Conservation (phyloP, 805 yeast species). For the Candida pini region DNA sequence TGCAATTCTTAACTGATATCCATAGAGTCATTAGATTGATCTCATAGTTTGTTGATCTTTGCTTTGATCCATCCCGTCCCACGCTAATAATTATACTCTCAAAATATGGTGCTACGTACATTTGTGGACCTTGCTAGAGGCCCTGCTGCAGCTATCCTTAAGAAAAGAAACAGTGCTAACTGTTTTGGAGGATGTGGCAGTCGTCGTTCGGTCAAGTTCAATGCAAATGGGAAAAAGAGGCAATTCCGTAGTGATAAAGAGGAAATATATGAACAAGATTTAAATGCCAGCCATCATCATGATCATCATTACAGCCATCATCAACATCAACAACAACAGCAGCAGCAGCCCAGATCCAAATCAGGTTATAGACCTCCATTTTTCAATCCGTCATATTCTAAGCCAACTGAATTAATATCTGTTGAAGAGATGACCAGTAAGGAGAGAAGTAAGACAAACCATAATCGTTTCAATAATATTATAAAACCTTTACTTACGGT, state of each 20-base stretch:
- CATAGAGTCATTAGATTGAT: too few species aligned
- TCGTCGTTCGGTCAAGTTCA: background rate
- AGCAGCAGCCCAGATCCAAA: background rate
- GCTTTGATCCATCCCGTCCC: background rate
- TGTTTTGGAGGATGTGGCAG: conserved; percentile 7
- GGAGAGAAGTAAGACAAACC: conserved; percentile 14
- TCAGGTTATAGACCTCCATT: conserved; percentile 22
- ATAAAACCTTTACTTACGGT: conserved; percentile 24
- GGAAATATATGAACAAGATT: too few species aligned
- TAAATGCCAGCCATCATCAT: background rate
- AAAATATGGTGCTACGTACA: conserved; percentile 25
- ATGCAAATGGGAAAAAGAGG: background rate
- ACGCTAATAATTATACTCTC: background rate
- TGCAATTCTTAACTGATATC: too few species aligned
- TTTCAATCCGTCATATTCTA: conserved; percentile 30
- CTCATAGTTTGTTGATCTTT: background rate
- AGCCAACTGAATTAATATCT: conserved; percentile 22
- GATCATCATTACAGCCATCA: background rate
- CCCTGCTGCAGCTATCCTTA: conserved; percentile 12
- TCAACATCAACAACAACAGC: background rate
- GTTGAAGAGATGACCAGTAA: conserved; percentile 26
- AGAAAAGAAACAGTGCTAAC: conserved; percentile 6
- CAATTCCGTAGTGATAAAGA: too few species aligned
- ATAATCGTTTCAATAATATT: conserved; percentile 15
- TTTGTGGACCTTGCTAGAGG: conserved; percentile 23